phyloP scores from a whole-genome alignment of 768 basidiomycete species.

The Phylloporus sp. region DNA sequence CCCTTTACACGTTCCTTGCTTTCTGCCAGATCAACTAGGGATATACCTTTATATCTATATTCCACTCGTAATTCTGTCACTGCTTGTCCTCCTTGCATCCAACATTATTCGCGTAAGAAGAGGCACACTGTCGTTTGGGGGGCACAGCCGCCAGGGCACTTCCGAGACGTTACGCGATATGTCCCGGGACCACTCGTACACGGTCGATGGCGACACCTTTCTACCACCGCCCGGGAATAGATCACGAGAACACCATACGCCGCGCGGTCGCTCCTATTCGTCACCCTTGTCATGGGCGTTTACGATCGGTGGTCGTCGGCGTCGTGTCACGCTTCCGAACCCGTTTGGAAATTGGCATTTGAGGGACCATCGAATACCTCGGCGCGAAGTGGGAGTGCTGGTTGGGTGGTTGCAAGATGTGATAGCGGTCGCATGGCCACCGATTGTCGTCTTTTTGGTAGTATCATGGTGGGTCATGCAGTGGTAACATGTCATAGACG shows the following conservation, averaged over 20 bases:
- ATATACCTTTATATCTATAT: conserved; percentile 75
- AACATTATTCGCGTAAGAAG: conserved; percentile 20
- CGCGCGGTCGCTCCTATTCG: conserved; percentile 14
- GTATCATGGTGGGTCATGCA: conserved; percentile 34
- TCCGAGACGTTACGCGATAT: conserved; percentile 11
- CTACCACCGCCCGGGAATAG: conserved; percentile 18
- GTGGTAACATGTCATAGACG: conserved; percentile 11
- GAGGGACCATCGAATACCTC: conserved; percentile 9
- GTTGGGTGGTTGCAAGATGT: conserved; percentile 31
- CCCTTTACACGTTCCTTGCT: conserved; percentile 60
- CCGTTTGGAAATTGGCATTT: conserved; percentile 10
- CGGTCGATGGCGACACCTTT: conserved; percentile 7
- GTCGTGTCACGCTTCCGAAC: conserved; percentile 22
- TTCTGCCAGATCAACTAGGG: conserved; percentile 79
- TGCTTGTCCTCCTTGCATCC: conserved; percentile 41
- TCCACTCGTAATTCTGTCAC: conserved; percentile 59
- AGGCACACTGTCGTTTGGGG: conserved; percentile 2
- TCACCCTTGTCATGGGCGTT: conserved; percentile 26
- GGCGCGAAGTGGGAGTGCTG: conserved; percentile 24
- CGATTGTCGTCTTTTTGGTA: conserved; percentile 29
- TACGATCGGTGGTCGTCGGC: conserved; percentile 20
- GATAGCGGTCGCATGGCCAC: conserved; percentile 35
- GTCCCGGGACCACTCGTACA: conserved; percentile 1
- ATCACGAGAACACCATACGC: conserved; percentile 4
- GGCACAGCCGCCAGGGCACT: conserved; percentile 5